Percentiles rank a stretch among this genome's conserved stretches.
Conservation (phyloP, 257 asterid genomes). For the Solanum pinnatisectum region DNA sequence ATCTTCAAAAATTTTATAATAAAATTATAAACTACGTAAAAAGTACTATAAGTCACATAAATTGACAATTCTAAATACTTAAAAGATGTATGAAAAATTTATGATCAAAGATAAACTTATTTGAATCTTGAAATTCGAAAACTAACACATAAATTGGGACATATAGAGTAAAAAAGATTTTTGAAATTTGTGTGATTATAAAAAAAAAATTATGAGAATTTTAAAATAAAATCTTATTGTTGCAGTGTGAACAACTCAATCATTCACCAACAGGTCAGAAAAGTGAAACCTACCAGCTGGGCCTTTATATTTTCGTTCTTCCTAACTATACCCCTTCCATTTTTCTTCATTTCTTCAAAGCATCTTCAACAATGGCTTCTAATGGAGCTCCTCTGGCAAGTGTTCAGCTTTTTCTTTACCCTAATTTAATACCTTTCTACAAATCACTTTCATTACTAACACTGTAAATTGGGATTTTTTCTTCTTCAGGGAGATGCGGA, state of each 20-base stretch:
- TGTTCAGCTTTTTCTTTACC: background rate
- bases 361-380: slow-evolving; percentile 32
- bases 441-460: background rate
- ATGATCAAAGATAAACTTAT: background rate
- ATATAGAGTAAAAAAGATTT: background rate
- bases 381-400: slow-evolving; percentile 52
- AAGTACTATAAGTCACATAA: background rate
- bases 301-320: background rate
- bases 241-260: background rate
- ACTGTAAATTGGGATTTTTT: background rate
- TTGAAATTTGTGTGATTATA: background rate
- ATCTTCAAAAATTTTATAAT: background rate
- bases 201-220: background rate
- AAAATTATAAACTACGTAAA: too few relatives aligned
- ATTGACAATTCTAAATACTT: background rate
- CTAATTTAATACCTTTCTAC: background rate
- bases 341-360: background rate
- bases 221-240: background rate
- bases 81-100: too few relatives aligned
- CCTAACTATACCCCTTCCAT: slow-evolving; percentile 24
- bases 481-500: slow-evolving; percentile 61
- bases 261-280: background rate
- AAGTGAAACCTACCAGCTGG: background rate
- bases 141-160: too few relatives aligned
- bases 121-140: too few relatives aligned